Base-by-base conservation (phyloP, 345 rosid species). In the Alliaria petiolata region DNA sequence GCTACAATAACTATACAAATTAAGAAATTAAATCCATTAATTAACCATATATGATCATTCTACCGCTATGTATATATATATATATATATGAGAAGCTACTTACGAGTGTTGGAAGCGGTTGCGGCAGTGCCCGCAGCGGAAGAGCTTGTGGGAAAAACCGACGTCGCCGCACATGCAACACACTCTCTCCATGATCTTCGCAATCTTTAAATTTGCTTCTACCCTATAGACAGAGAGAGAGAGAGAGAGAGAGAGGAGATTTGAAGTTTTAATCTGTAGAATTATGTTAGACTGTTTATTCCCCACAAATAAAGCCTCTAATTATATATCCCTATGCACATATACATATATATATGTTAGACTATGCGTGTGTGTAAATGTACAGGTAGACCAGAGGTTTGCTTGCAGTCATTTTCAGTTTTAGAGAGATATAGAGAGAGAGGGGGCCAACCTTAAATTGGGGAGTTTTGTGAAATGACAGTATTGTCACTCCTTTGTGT, bases 1-100 rank as follows among this genome's bases (percentile, higher is more conserved):
- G 72, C 97, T 93, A 69, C 98, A 93, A 67, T 93, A 93, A 64
- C 97, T 92, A 28, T 26, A 34, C 0, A 3, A 33, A 7, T 35
- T 5, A 31, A 14, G 38, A 57, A 55, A 35, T 17, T 38, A 57
- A 55, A 35, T 17, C 43, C 20, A 39, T 33, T 8, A 8, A 22
- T 22, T 22, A 22, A 53, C n/a, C n/a, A n/a, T n/a, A n/a, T 53
- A 15, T 34, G 19, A 43, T 43, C 47, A 15, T 16, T 15, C 16
- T 14, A 11, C 14, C 0, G 2, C 8, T 42, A n/a, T n/a, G n/a
- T 19, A 45, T 71, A 28, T 8, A n/a, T 52, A 34, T 15, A 69
- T 30, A 64, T 20, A 30, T 51, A 35, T 28, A 13, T 14, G 49
- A 43, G 14, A 44, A 35, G 9, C 4, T 11, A 47, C 60, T 56